Conservation (phyloP, 176 grass and related monocot species). For the Pharus latifolius region DNA sequence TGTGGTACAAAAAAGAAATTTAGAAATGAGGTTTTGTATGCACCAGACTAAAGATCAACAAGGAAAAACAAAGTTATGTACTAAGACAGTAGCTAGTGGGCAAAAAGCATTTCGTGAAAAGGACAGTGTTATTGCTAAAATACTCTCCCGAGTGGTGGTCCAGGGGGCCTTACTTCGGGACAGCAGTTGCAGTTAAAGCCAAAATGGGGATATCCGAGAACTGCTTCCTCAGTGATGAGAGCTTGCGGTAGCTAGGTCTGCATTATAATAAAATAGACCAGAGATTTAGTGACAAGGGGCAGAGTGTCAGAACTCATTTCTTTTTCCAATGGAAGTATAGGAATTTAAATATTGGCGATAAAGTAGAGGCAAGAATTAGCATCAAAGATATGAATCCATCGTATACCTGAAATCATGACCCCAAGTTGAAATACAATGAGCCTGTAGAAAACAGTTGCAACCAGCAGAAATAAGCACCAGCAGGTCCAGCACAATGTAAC, state of each 20-base stretch:
- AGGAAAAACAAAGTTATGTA: not conserved
- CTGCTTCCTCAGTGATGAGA: constrained; percentile 81
- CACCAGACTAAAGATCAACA: not conserved
- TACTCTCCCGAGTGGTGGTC: too few species aligned
- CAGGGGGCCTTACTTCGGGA: constrained; percentile 47
- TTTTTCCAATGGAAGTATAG: not conserved
- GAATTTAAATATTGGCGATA: constrained; percentile 4
- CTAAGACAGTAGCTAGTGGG: not conserved
- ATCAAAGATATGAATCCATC: constrained; percentile 3
- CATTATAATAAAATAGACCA: constrained; percentile 10
- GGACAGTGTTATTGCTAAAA: too few species aligned
- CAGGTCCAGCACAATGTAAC: constrained; percentile 8
- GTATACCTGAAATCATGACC: constrained; percentile 92
- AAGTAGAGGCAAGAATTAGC: not conserved
- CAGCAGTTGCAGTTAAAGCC: constrained; percentile 91
- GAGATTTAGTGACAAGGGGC: not conserved
- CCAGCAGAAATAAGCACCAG: constrained; percentile 8
- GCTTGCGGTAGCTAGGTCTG: constrained; percentile 90
- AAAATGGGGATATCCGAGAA: constrained; percentile 83
- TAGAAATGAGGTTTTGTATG: not conserved
- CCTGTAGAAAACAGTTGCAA: constrained; percentile 32
- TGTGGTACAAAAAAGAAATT: constrained; percentile 4
- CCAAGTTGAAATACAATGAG: constrained; percentile 95
- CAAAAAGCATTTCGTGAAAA: not conserved
- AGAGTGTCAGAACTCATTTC: not conserved